Percentiles rank a stretch among this genome's conserved stretches.
These are phyloP conservation scores for grape (Vitis vinifera) DNA, from an alignment of 164 flowering plant genomes.

Conservation along the genomic window DNA sequence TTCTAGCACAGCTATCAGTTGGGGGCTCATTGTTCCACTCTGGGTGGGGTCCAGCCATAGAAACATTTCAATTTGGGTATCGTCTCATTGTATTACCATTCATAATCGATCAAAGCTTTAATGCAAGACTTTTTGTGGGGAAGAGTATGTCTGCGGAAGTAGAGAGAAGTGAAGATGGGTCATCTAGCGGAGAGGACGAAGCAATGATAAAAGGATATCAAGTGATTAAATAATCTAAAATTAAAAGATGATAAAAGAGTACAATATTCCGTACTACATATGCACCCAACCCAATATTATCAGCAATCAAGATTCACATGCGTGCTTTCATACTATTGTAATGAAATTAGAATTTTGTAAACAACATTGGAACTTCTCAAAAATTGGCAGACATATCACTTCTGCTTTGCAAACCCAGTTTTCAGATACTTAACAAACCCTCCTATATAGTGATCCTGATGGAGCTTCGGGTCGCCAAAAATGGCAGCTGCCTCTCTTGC, in stretches of 20 bases:
- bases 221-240: too few relatives aligned
- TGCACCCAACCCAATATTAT: too few relatives aligned
- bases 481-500: background rate
- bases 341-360: too few relatives aligned
- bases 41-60: slow-evolving; percentile 34
- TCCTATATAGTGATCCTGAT: slow-evolving; percentile 14
- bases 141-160: slow-evolving; percentile 39
- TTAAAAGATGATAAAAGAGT: too few relatives aligned
- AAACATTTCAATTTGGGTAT: slow-evolving; percentile 35
- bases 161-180: slow-evolving; percentile 40
- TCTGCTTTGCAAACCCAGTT: background rate
- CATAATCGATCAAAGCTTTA: slow-evolving; percentile 33
- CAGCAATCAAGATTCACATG: too few relatives aligned
- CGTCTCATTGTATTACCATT: slow-evolving; percentile 22
- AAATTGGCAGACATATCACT: too few relatives aligned
- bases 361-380: too few relatives aligned
- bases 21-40: slow-evolving; percentile 38
- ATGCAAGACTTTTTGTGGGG: slow-evolving; percentile 35
- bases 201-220: slow-evolving; percentile 6
- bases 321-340: too few relatives aligned
- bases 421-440: slow-evolving; percentile 18
- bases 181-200: slow-evolving; percentile 24
- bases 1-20: slow-evolving; percentile 36
- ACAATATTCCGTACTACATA: too few relatives aligned
- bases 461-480: slow-evolving; percentile 4